Conservation (phyloP, 352 stramenopile genomes). For the Discostella stelligera region DNA sequence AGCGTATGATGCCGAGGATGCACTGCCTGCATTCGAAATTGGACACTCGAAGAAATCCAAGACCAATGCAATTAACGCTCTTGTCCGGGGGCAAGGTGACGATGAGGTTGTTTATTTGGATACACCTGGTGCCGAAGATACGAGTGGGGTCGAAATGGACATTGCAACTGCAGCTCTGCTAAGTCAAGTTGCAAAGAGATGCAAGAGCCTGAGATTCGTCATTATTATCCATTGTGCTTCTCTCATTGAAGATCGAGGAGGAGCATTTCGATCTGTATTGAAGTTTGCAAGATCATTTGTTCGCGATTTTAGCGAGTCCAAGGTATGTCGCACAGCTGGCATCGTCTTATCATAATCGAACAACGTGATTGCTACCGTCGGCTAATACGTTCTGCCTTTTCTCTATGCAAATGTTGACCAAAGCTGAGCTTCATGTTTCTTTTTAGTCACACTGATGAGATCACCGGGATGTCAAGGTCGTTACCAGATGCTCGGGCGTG, state of each 20-base stretch:
- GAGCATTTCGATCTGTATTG: constrained; percentile 53
- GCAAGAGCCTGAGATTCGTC: constrained; percentile 61
- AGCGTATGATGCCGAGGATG: constrained; percentile 61
- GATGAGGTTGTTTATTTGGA: constrained; percentile 60
- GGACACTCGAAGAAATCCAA: constrained; percentile 63
- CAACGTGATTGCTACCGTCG: background rate
- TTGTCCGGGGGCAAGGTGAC: constrained; percentile 17
- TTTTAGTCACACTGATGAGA: constrained; percentile 62
- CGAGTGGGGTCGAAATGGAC: constrained; percentile 59
- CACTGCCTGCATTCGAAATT: constrained; percentile 61
- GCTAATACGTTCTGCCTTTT: background rate
- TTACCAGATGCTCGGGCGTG: constrained; percentile 23
- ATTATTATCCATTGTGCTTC: constrained; percentile 67
- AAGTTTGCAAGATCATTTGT: constrained; percentile 61
- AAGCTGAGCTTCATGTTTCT: constrained; percentile 65
- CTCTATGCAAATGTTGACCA: background rate
- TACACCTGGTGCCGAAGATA: constrained; percentile 66
- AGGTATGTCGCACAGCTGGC: constrained; percentile 9
- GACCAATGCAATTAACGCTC: constrained; percentile 55
- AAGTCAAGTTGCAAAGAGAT: constrained; percentile 58
- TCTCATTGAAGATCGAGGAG: constrained; percentile 61
- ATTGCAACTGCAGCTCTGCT: constrained; percentile 67
- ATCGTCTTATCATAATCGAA: background rate
- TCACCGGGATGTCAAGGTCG: constrained; percentile 43
- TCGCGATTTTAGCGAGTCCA: constrained; percentile 53